These are phyloP conservation scores for Peziza echinospora DNA, from an alignment of 495 filamentous ascomycete genomes.

Conservation along the genomic window DNA sequence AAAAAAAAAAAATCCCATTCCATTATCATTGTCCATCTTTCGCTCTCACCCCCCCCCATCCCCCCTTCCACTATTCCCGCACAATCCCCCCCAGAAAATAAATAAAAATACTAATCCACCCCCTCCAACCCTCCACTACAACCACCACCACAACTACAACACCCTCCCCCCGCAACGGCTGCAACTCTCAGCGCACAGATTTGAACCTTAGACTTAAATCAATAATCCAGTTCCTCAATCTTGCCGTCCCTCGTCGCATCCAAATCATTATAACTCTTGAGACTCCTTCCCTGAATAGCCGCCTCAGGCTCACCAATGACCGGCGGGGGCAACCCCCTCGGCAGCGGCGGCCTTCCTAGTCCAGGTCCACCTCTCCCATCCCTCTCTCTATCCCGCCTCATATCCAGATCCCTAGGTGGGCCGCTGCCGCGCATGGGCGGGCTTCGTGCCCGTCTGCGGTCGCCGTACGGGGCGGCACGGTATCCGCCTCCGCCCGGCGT, in stretches of 20 bases:
- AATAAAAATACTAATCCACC: no score
- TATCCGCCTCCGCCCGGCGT: background rate
- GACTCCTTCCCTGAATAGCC: slow-evolving; percentile 60
- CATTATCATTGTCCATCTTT: no score
- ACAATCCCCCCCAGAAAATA: no score
- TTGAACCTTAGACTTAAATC: background rate
- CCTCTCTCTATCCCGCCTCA: slow-evolving; percentile 14
- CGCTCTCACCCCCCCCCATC: no score
- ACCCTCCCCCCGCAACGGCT: no score
- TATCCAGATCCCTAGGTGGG: slow-evolving; percentile 18
- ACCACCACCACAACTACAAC: no score
- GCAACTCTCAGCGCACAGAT: no score
- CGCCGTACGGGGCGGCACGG: background rate
- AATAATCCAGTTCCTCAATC: slow-evolving; percentile 38
- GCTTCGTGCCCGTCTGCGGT: background rate
- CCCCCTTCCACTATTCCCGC: no score
- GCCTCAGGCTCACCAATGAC: slow-evolving; percentile 41
- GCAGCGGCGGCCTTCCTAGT: slow-evolving; percentile 22
- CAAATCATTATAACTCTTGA: slow-evolving; percentile 93
- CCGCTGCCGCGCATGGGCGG: slow-evolving; percentile 8
- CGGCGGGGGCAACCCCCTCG: slow-evolving; percentile 27
- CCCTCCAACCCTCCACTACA: no score
- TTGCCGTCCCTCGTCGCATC: slow-evolving; percentile 49
- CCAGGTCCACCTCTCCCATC: slow-evolving; percentile 15
- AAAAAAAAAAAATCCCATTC: no score